These are phyloP conservation scores for Grigorovia transvaalensis DNA, from an alignment of 805 yeast genomes.

Conservation along the genomic window DNA sequence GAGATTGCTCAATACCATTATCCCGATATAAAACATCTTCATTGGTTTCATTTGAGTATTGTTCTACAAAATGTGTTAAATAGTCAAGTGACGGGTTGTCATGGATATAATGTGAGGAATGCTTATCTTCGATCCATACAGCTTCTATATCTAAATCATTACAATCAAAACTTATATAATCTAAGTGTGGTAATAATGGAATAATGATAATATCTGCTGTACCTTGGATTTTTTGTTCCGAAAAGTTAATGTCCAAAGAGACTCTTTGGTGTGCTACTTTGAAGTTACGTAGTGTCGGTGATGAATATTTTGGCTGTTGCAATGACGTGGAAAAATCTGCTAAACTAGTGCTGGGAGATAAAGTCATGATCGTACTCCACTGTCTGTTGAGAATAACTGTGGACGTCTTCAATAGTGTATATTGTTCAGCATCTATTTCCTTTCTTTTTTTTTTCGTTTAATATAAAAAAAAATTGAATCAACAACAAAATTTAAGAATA, in stretches of 20 bases:
- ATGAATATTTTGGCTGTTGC: too few relatives aligned
- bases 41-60: not conserved
- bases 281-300: constrained; percentile 27
- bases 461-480: too few relatives aligned
- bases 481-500: too few relatives aligned
- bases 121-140: constrained; percentile 54
- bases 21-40: constrained; percentile 11
- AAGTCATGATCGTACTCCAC: too few relatives aligned
- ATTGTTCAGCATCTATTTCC: too few relatives aligned
- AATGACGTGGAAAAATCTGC: too few relatives aligned
- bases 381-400: too few relatives aligned
- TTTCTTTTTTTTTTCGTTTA: too few relatives aligned
- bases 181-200: constrained; percentile 53
- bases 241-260: constrained; percentile 66
- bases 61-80: not conserved
- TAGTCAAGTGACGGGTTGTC: constrained; percentile 19
- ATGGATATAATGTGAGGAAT: constrained; percentile 27
- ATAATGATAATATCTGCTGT: constrained; percentile 73
- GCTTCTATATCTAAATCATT: constrained; percentile 58
- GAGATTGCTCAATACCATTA: constrained; percentile 27
- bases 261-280: constrained; percentile 80
- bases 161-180: constrained; percentile 63
- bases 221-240: constrained; percentile 50
- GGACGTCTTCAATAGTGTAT: too few relatives aligned
- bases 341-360: too few relatives aligned